Evolutionary conservation across 1,284 basidiomycete genomes (phyloP), one percentile per base, ranked within the genome.

Genomic region (Cutaneotrichosporon cutaneum): DNA sequence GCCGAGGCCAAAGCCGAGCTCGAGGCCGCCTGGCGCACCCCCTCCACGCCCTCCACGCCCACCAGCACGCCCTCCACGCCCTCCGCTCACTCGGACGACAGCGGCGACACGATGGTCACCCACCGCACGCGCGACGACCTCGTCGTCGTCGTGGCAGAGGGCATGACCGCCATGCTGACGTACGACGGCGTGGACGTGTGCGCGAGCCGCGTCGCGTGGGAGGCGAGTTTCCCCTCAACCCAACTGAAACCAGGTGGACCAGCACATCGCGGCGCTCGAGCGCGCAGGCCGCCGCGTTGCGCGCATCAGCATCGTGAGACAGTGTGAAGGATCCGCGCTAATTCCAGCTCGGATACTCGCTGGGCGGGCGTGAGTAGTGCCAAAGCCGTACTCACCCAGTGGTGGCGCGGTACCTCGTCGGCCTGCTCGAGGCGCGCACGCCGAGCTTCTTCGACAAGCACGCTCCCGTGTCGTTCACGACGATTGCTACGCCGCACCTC

Each of bases 141-240:
- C 44, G 71, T 71, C n/a, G 67, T 77, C 24, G 64, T 78, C 53
- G 69, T 79, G 48, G 74, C 76, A 21, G 70, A 73, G 21, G 76
- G 76, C 22, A 79, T 76, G 68, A 70, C 72, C 8, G 65, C 70
- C 16, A 65, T 71, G 21, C 66, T 77, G 58, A 78, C 77, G 8
- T 78, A 78, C 59, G 77, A 79, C 64, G 77, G 77, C 4, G 61
- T 79, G 4, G 77, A 79, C 55, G 72, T 79, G 3, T 77, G 75
- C 63, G 76, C 77, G 2, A 74, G 70, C 64, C 66, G 77, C 42
- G 76, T 78, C 9, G 74, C 72, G 2, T 77, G 69, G 66, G 73
- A 77, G 68, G 70, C 77, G 66, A 52, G 71, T 61, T 1, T 50
- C 54, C n/a, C 26, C 2, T 13, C 47, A 16, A 27, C 6, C 24